Base-by-base conservation (phyloP, 495 filamentous ascomycete genomes). In the Physcia stellaris region DNA sequence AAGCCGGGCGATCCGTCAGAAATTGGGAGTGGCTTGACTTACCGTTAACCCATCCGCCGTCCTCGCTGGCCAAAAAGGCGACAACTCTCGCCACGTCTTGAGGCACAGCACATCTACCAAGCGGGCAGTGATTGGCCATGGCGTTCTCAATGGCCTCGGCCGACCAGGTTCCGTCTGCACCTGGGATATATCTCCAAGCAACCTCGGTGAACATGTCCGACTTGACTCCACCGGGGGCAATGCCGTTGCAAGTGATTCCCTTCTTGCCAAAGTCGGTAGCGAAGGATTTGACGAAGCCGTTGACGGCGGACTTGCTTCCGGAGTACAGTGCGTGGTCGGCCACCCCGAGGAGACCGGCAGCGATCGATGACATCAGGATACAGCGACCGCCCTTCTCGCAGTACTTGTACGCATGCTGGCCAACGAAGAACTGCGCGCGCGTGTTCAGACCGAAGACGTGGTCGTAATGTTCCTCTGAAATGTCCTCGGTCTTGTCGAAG, bases 341-440 rank as follows among this genome's bases (percentile, higher is more conserved):
- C 4, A 80, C 70, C 29, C 59, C 70, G 56, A 72, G 71, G 35
- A 68, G 50, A 19, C 59, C 57, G 10, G 70, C 71, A 0, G 68
- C 64, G 40, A 75, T 71, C 45, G 57, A 63, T 37, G 60, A 64
- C 63, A 72, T 71, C 24, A 81, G 59, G 47, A 82, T 78, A 24
- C 86, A 58, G 9, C 83, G 67, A 24, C 83, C 83, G 38, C 76
- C 71, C 4, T 66, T 57, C 56, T 74, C 64, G 27, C 83, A 65
- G 55, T 84, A 55, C 57, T 79, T 75, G 60, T 73, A 75, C 37
- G 78, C 83, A 21, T 80, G 69, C 60, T 82, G 80, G 24, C 77
- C 81, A 40, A 88, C 83, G 60, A 86, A 85, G 67, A 86, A 86
- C 59, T 88, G 83, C 0, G 73, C 83, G 5, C 79, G 67, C 4